Conservation (phyloP, 768 basidiomycete genomes). For the Coprinellus aureogranulatus region DNA sequence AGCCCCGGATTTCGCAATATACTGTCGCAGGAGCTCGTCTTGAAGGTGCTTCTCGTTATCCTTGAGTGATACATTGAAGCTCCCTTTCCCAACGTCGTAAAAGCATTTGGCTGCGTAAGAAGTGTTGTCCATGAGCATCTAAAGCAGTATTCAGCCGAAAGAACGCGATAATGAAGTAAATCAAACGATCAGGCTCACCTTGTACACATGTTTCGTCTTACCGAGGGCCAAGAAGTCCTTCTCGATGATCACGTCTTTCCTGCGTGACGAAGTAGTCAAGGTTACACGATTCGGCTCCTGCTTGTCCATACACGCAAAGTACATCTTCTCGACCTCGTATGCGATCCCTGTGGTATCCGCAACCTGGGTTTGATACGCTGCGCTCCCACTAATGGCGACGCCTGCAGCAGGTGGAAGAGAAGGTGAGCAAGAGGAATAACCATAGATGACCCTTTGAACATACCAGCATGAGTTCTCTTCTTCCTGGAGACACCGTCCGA, state of each 20-base stretch:
- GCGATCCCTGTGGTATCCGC: background rate
- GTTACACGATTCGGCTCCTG: background rate
- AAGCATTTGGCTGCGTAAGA: background rate
- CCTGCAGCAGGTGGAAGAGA: too few species aligned
- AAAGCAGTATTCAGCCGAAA: background rate
- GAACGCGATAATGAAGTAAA: background rate
- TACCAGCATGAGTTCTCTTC: background rate
- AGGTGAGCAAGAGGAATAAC: background rate
- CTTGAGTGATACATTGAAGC: background rate
- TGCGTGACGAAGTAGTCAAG: background rate
- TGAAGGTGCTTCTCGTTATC: background rate
- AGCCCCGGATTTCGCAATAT: background rate
- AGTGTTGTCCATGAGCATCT: background rate
- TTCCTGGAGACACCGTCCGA: background rate
- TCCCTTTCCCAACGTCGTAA: background rate
- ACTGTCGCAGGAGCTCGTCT: background rate
- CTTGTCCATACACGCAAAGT: background rate
- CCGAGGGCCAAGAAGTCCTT: background rate
- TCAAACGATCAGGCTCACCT: background rate
- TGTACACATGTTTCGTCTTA: background rate
- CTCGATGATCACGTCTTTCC: background rate
- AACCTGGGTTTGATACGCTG: background rate
- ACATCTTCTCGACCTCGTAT: background rate
- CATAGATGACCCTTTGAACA: background rate
- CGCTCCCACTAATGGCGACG: background rate